Evolutionary conservation across 1,139 yeast genomes (phyloP).

Genomic region (Scheffersomyces cryptocercus): DNA sequence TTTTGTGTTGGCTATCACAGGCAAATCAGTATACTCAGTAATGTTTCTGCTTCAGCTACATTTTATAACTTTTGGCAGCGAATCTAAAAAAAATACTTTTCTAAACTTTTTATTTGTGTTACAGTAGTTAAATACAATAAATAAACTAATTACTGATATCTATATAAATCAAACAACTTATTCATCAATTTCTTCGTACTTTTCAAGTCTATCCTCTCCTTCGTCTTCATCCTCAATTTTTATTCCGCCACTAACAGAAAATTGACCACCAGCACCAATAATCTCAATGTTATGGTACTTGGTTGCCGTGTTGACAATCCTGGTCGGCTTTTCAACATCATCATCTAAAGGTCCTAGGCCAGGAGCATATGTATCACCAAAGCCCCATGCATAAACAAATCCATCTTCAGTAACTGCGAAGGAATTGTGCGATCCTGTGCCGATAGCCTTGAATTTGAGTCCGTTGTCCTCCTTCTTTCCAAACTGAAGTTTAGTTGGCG

Average conservation of each 20-base stretch:
- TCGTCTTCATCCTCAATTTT: conserved; percentile 62
- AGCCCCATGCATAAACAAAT: conserved; percentile 92
- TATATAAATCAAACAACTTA: conserved; percentile 2
- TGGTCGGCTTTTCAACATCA: conserved; percentile 82
- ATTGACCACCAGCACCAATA: conserved; percentile 95
- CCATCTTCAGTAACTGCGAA: conserved; percentile 86
- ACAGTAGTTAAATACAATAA: too few relatives aligned
- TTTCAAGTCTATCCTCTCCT: conserved; percentile 59
- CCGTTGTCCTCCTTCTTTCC: conserved; percentile 22
- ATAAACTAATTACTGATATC: background rate
- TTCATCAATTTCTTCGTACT: conserved; percentile 45
- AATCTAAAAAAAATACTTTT: too few relatives aligned
- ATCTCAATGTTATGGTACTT: conserved; percentile 66
- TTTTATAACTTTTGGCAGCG: too few relatives aligned
- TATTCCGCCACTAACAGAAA: conserved; percentile 81
- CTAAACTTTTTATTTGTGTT: too few relatives aligned
- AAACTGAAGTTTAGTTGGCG: conserved; percentile 64
- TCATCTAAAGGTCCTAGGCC: conserved; percentile 94
- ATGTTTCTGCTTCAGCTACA: too few relatives aligned
- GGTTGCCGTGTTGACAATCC: conserved; percentile 92
- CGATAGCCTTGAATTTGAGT: conserved; percentile 58
- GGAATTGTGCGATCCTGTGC: conserved; percentile 91
- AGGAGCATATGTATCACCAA: conserved; percentile 93
- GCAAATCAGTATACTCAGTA: too few relatives aligned
- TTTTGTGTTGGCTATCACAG: too few relatives aligned